A percentile compares a stretch with the other conserved stretches of the same genome.
These are phyloP conservation scores for Aaosphaeria arxii DNA, from an alignment of 2,329 filamentous ascomycete genomes.

Conservation along the genomic window DNA sequence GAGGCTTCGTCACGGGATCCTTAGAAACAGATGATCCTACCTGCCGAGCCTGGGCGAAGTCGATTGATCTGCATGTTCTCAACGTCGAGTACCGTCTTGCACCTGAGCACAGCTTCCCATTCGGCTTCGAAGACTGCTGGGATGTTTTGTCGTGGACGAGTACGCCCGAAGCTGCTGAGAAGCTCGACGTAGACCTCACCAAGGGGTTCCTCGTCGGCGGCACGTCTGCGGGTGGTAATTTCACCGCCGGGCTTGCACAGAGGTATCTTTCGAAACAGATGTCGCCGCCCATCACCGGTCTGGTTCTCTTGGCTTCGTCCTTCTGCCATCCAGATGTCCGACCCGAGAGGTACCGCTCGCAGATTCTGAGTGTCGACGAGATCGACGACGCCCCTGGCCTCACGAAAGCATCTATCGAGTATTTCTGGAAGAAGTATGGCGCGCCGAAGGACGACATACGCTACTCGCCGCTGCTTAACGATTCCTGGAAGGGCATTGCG, in stretches of 20 bases:
- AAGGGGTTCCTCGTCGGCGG: slow-evolving; percentile 7
- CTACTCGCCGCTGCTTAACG: slow-evolving; percentile 6
- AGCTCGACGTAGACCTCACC: neutral
- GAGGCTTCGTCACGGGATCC: slow-evolving; percentile 6
- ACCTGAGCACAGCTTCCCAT: slow-evolving; percentile 6
- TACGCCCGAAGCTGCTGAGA: neutral
- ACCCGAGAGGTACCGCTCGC: neutral
- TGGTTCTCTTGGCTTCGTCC: slow-evolving; percentile 5
- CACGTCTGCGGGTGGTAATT: slow-evolving; percentile 7
- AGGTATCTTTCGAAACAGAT: neutral
- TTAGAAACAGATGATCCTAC: slow-evolving; percentile 5
- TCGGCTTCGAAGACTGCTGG: slow-evolving; percentile 8
- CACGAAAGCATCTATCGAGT: slow-evolving; percentile 6
- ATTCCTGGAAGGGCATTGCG: slow-evolving; percentile 1
- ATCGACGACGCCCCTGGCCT: slow-evolving; percentile 8
- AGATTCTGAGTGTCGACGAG: slow-evolving; percentile 6
- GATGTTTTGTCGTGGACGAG: slow-evolving; percentile 2
- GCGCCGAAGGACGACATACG: slow-evolving; percentile 2
- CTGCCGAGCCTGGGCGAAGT: slow-evolving; percentile 3
- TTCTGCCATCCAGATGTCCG: slow-evolving; percentile 5
- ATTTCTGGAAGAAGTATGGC: slow-evolving; percentile 8
- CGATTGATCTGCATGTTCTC: slow-evolving; percentile 2
- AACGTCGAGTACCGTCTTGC: slow-evolving; percentile 8
- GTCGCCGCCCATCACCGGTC: slow-evolving; percentile 2
- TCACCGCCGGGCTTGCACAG: slow-evolving; percentile 7